These are phyloP conservation scores for Ambrosia hybrid DNA, from an alignment of 140 eudicot genomes.

Conservation along the genomic window DNA sequence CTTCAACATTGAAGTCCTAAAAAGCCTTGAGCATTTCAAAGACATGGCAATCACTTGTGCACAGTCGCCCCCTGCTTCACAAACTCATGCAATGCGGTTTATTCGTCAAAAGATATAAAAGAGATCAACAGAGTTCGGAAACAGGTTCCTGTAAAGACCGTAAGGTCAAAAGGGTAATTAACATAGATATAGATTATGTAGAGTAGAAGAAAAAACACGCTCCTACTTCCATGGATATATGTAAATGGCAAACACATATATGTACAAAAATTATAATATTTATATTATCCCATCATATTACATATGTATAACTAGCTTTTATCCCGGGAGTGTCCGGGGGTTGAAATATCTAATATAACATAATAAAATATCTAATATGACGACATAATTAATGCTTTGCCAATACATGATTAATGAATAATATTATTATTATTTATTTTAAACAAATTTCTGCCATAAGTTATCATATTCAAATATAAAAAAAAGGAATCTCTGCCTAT, in stretches of 20 bases:
- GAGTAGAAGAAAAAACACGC: not conserved
- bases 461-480: too few relatives aligned
- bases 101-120: slow-evolving; percentile 29
- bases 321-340: too few relatives aligned
- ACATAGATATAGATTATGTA: not conserved
- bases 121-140: slow-evolving; percentile 45
- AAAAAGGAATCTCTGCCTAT: too few relatives aligned
- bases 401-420: too few relatives aligned
- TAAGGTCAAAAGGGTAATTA: slow-evolving; percentile 24
- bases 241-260: slow-evolving; percentile 35
- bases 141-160: slow-evolving; percentile 33
- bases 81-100: slow-evolving; percentile 38
- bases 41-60: slow-evolving; percentile 86
- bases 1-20: slow-evolving; percentile 76
- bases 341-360: too few relatives aligned
- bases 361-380: too few relatives aligned
- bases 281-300: not conserved
- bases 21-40: slow-evolving; percentile 49
- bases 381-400: too few relatives aligned
- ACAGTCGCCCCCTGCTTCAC: slow-evolving; percentile 68
- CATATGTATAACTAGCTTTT: too few relatives aligned
- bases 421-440: too few relatives aligned
- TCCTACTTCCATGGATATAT: slow-evolving; percentile 12
- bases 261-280: slow-evolving; percentile 30
- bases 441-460: too few relatives aligned